Evolutionary conservation across 1,284 basidiomycete genomes (phyloP), one percentile per base, ranked within the genome.

Genomic region (Rhodotorula sp.): DNA sequence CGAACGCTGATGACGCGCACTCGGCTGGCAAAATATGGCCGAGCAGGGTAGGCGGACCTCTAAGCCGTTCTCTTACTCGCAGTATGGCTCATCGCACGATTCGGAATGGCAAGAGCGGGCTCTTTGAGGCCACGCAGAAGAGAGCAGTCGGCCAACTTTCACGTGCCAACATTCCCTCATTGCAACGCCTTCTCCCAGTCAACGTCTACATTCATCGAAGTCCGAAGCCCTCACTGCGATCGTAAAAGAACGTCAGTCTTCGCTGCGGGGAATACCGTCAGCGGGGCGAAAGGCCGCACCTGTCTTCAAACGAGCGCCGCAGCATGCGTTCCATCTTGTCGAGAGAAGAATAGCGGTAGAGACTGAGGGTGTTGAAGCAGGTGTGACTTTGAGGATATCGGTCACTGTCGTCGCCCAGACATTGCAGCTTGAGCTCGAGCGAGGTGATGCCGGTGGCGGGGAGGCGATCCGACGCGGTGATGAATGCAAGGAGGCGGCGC

Each of bases 391-490:
- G 59, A 21, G 73, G 70, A 1, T 62, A 54, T 7, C 70, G 23
- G 10, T 60, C 67, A 6, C 52, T 48, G 26, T 75, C 71, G 6
- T 52, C 21, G 10, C 71, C 71, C 19, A 65, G 31, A 49, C 64
- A 67, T 38, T 72, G 70, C 18, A 76, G 59, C 69, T 71, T 69
- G 63, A 76, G 67, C 56, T 60, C 48, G 5, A 73, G 59, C 3
- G 64, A 48, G 2, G 59, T 48, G 16, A 61, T 55, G 31, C 78
- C 78, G 0, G 77, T 78, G 23, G 78, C 75, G 0, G 78, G 78
- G 26, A 79, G 70, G 4, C 78, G 72, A 52, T 78, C 77, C 19
- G 69, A 72, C 0, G 76, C 75, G 5, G 78, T 79, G 58, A 78
- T 73, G 62, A 79, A 79, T 3, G 67, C 62, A 31, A 79, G 65